Base-by-base conservation (phyloP, 2,329 filamentous ascomycete genomes). In the Arthroderma uncinatum region DNA sequence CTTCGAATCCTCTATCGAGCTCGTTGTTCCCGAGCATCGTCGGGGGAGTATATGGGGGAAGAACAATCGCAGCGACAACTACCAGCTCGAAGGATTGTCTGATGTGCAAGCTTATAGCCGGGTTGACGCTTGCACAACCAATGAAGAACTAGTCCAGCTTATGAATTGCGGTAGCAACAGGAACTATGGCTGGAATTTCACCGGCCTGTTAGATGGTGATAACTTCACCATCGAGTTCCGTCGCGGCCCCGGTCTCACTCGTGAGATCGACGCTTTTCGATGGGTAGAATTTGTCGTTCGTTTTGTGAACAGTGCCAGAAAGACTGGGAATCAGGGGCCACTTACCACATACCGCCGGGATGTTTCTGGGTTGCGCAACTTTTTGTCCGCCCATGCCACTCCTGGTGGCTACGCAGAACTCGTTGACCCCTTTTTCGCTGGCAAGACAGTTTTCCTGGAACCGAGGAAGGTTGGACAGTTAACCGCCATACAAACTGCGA, bases 1-100 rank as follows among this genome's bases (percentile, higher is more conserved):
- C 9, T 55, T 55, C 34, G 53, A 55, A 21, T n/a, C 53, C 7
- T 39, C 53, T 12, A 42, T 55, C 14, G 53, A 42, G 21, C 16
- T 55, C 33, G 12, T 55, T 28, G 53, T 55, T 14, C 53, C 53
- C 3, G 53, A 23, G 19, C 33, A 42, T 16, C 53, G 53, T 23
- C 53, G 53, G 8, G 10, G 25, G n/a, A 42, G n/a, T 16, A 55
- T 55, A 2, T 55, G 53, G 53, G 42, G 12, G 12, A 42, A 42
- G 16, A 55, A 30, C 16, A 55, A 55, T 30, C 21, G 33, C 4
- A 8, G 10, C 5, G 53, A 55, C n/a, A 55, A 55, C 7, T 28
- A 10, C 4, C 16, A 7, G 21, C 30, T 55, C 14, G 53, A 55
- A 10, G 36, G 36, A 14, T 23, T 8, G 34, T 39, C 33, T 9